Evolutionary conservation across 176 grass and related monocot genomes (phyloP), one percentile per base, ranked within the genome.

Genomic region (Triticum turgidum): DNA sequence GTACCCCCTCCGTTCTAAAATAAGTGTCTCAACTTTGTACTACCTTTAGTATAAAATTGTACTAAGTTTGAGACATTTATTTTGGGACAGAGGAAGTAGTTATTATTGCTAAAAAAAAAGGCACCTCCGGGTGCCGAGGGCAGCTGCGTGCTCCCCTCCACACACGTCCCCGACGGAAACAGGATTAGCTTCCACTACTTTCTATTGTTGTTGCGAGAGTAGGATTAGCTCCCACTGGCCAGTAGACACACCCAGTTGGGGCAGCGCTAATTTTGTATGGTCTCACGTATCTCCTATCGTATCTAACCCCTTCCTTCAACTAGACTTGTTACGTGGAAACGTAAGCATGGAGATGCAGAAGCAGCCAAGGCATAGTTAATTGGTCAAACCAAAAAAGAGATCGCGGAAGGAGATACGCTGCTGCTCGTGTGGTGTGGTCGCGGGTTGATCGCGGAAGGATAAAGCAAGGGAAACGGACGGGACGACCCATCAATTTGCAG

Each of bases 391-490:
- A 18, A 18, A 24, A 78, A 78, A 7, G 79, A 90, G 79, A 79
- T 72, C 59, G 25, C 54, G 32, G 65, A 54, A 65, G 54, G 52
- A 65, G 79, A 86, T 90, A 86, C 88, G 81, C 65, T 84, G 32
- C 35, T 47, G 77, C 5, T 63, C 27, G 11, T 54, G 47, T 61
- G 56, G 56, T n/a, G 56, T 11, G 61, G 29, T 22, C 42, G 29
- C 22, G 41, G 41, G 41, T 42, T 42, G 41, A 42, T 42, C 41
- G 9, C 9, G 42, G 73, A 70, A 41, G 80, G 80, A 69, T 63
- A 78, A 78, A 78, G 73, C 86, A 34, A 9, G 38, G 12, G 65
- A 42, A 24, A 62, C 18, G 71, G n/a, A 49, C 24, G 58, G 33
- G 22, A 9, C 4, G 37, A 52, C 45, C 70, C 34, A 73, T 83